phyloP scores from a whole-genome alignment of 768 basidiomycete species.

The Leccinellum luteum region DNA sequence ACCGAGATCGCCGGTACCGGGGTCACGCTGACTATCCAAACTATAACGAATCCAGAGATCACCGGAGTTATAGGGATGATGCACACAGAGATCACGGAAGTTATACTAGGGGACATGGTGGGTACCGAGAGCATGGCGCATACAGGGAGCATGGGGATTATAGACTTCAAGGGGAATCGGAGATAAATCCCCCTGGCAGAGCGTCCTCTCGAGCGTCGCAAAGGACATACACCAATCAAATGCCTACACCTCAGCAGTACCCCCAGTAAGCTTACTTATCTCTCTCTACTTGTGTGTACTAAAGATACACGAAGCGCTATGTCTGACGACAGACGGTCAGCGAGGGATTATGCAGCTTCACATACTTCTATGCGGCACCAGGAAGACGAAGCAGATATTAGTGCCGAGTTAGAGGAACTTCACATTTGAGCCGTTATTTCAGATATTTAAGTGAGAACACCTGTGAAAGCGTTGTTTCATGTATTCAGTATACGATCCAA shows the following conservation, averaged over 20 bases:
- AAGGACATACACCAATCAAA: conserved; percentile 19
- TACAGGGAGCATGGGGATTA: conserved; percentile 12
- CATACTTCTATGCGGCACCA: conserved; percentile 13
- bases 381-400: conserved; percentile 26
- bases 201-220: conserved; percentile 28
- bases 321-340: conserved; percentile 27
- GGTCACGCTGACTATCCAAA: conserved; percentile 15
- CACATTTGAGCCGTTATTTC: conserved; percentile 16
- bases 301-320: conserved; percentile 16
- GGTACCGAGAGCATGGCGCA: conserved; percentile 16
- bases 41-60: conserved; percentile 17
- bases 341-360: conserved; percentile 19
- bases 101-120: conserved; percentile 9
- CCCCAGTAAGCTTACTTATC: conserved; percentile 15
- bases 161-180: conserved; percentile 9
- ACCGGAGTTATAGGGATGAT: conserved; percentile 7
- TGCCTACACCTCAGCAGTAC: conserved; percentile 14
- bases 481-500: not conserved
- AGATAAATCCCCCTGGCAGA: conserved; percentile 19
- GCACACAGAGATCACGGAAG: conserved; percentile 7
- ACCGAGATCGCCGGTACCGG: conserved; percentile 21
- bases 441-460: conserved; percentile 6
- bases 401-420: conserved; percentile 19
- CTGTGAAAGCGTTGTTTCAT: conserved; percentile 6
- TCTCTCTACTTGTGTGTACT: not conserved